phyloP scores from a whole-genome alignment of 768 basidiomycete species.

The Clavaria fumosa region DNA sequence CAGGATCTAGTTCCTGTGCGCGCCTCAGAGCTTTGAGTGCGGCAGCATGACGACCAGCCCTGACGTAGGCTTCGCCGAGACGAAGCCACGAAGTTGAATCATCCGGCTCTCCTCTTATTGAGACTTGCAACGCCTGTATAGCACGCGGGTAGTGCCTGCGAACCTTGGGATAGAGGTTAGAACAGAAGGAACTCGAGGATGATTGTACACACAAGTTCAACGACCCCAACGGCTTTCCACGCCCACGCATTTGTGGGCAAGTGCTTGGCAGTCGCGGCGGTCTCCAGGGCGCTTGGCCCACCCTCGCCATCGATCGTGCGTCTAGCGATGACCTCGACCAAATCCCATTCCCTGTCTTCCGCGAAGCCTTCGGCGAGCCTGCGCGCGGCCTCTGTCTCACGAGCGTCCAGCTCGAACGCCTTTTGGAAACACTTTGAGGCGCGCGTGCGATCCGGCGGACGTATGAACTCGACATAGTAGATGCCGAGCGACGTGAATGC shows the following conservation, averaged over 20 bases:
- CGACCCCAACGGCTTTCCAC: conserved; percentile 91
- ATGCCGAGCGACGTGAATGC: conserved; percentile 89
- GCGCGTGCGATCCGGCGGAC: conserved; percentile 66
- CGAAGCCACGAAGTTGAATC: conserved; percentile 81
- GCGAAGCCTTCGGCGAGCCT: conserved; percentile 82
- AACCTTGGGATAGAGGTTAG: conserved; percentile 27
- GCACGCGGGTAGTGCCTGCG: conserved; percentile 56
- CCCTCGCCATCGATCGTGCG: conserved; percentile 91
- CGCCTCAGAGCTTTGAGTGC: conserved; percentile 74
- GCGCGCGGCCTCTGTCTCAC: conserved; percentile 73
- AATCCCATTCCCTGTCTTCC: conserved; percentile 86
- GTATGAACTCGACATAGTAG: conserved; percentile 60
- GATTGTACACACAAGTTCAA: conserved; percentile 57
- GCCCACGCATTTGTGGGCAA: conserved; percentile 85
- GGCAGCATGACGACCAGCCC: conserved; percentile 76
- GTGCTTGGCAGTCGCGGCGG: conserved; percentile 33
- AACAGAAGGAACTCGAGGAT: conserved; percentile 5
- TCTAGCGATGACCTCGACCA: conserved; percentile 87
- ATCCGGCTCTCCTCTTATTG: conserved; percentile 59
- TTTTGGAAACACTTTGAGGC: conserved; percentile 96
- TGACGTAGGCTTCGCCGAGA: conserved; percentile 83
- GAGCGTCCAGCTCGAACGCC: conserved; percentile 90
- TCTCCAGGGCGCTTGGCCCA: conserved; percentile 36
- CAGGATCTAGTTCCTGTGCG: conserved; percentile 55
- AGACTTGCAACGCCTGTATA: conserved; percentile 75